phyloP scores from a whole-genome alignment of 805 yeast species.

The Metschnikowia hibisci region DNA sequence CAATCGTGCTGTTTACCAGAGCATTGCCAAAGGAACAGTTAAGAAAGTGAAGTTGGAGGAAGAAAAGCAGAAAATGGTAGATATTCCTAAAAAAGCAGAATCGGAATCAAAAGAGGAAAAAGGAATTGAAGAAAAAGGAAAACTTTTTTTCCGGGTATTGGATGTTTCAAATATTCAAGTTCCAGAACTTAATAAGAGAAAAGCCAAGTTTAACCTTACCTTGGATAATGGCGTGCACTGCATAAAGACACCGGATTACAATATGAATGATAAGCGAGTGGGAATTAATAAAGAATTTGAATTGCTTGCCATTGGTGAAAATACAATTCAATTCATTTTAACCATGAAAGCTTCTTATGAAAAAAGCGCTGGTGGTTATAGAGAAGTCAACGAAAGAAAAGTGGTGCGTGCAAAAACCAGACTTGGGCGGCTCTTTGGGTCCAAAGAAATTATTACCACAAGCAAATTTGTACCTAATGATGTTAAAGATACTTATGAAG shows the following conservation, averaged over 20 bases:
- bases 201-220: constrained; percentile 49
- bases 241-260: constrained; percentile 58
- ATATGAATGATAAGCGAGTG: constrained; percentile 28
- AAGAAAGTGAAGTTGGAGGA: background rate
- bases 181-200: constrained; percentile 42
- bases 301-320: constrained; percentile 48
- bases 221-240: constrained; percentile 83
- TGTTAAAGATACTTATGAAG: constrained; percentile 57
- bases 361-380: constrained; percentile 45
- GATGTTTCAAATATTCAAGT: constrained; percentile 45
- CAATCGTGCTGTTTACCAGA: constrained; percentile 1
- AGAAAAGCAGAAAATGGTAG: background rate
- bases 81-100: background rate
- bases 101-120: background rate
- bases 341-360: constrained; percentile 68
- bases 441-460: constrained; percentile 44
- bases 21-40: constrained; percentile 2
- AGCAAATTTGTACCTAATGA: constrained; percentile 52
- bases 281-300: constrained; percentile 74
- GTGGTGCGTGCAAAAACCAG: constrained; percentile 44
- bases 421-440: constrained; percentile 46
- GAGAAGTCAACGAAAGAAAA: constrained; percentile 58
- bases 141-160: constrained; percentile 49
- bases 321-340: constrained; percentile 57
- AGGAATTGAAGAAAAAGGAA: constrained; percentile 42